Conservation (phyloP, 192 early-diverging fungal genomes). For the Mortierella hygrophila region DNA sequence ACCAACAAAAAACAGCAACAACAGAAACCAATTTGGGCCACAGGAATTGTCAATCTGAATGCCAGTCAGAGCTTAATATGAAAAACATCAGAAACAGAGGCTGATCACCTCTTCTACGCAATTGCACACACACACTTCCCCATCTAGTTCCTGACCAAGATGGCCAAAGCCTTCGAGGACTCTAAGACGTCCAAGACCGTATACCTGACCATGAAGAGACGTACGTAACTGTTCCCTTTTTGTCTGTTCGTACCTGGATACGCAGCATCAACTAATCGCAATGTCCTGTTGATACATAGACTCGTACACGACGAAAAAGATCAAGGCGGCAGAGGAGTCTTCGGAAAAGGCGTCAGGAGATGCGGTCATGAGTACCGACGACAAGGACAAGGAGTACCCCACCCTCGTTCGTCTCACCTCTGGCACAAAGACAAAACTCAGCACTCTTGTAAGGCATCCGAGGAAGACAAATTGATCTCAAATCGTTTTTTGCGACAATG, state of each 20-base stretch:
- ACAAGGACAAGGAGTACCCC: conserved; percentile 43
- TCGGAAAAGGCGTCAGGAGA: conserved; percentile 37
- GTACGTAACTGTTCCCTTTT: neutral
- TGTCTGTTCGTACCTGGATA: neutral
- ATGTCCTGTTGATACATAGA: conserved; percentile 1
- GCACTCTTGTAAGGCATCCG: conserved; percentile 34
- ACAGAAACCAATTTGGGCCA: neutral
- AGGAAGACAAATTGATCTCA: no score
- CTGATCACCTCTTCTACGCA: conserved; percentile 1
- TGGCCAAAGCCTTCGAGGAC: conserved; percentile 55
- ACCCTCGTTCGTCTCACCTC: conserved; percentile 37
- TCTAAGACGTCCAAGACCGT: conserved; percentile 42
- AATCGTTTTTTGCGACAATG: no score
- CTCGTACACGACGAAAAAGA: conserved; percentile 44
- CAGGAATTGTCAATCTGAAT: neutral
- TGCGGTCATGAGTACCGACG: conserved; percentile 26
- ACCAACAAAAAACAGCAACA: neutral
- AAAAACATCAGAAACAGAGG: no score
- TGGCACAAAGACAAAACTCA: conserved; percentile 40
- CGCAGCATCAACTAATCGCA: neutral
- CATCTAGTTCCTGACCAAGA: conserved; percentile 46
- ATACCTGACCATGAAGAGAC: conserved; percentile 53
- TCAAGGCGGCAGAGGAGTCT: conserved; percentile 23
- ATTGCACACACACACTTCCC: neutral
- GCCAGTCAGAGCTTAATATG: neutral